Percentiles rank a stretch among this genome's conserved stretches.
Evolutionary conservation across 2,329 filamentous ascomycete species (phyloP).

Genomic region (Fusarium redolens): DNA sequence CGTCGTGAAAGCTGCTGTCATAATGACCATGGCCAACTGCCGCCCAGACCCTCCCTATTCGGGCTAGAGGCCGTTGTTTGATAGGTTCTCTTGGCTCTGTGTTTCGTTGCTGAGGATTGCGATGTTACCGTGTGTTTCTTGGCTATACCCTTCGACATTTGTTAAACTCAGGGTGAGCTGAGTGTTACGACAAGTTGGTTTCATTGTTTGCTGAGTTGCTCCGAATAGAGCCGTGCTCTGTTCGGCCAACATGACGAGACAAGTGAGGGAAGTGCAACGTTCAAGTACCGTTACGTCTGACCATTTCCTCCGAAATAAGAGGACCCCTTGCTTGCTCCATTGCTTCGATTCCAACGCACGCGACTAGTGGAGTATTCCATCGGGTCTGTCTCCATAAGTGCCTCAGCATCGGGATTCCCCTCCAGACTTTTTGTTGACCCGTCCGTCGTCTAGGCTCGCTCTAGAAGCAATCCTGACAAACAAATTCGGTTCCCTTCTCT

Average conservation of each 20-base stretch:
- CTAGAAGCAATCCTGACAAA: slow-evolving; percentile 21
- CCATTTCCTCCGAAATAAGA: slow-evolving; percentile 3
- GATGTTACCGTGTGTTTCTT: slow-evolving; percentile 22
- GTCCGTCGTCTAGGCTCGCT: slow-evolving; percentile 18
- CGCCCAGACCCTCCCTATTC: slow-evolving; percentile 26
- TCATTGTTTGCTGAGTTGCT: not conserved
- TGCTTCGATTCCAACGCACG: slow-evolving; percentile 23
- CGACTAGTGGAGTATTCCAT: slow-evolving; percentile 38
- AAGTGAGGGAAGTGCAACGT: not conserved
- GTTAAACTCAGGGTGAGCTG: slow-evolving; percentile 2
- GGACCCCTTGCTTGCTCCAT: slow-evolving; percentile 19
- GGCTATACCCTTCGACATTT: not conserved
- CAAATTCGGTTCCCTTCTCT: not conserved
- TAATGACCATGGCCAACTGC: slow-evolving; percentile 28
- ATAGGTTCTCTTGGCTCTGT: slow-evolving; percentile 22
- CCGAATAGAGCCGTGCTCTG: slow-evolving; percentile 5
- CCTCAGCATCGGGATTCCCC: slow-evolving; percentile 33
- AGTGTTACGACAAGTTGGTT: slow-evolving; percentile 1
- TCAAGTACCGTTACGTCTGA: slow-evolving; percentile 2
- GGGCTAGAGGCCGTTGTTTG: slow-evolving; percentile 33
- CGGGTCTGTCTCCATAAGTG: slow-evolving; percentile 35
- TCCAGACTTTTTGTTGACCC: slow-evolving; percentile 2
- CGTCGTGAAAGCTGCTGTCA: slow-evolving; percentile 18
- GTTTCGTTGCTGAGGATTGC: slow-evolving; percentile 26
- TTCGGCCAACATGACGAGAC: slow-evolving; percentile 5